Evolutionary conservation across 108 stramenopile genomes (phyloP).

Genomic region (Cyclostephanos invisitatus): DNA sequence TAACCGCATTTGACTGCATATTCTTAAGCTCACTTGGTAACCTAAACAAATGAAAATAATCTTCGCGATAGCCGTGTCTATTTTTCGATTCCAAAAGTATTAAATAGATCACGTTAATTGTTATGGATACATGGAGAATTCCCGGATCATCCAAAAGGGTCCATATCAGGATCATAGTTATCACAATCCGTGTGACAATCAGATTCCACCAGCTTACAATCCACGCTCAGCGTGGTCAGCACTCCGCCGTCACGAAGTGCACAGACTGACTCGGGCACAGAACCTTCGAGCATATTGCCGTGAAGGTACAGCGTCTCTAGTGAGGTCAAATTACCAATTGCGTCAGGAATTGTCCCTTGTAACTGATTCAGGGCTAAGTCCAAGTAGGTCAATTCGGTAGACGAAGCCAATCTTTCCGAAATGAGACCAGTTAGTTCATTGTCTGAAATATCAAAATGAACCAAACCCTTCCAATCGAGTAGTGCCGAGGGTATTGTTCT

Average conservation of each 20-base stretch:
- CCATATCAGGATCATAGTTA: constrained; percentile 15
- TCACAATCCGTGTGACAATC: constrained; percentile 31
- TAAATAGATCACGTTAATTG: neutral
- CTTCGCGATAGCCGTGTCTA: too few species aligned
- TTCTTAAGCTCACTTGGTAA: too few species aligned
- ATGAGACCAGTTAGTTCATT: constrained; percentile 29
- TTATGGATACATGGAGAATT: neutral
- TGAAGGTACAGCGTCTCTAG: constrained; percentile 56
- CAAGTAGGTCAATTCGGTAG: constrained; percentile 19
- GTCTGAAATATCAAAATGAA: constrained; percentile 27
- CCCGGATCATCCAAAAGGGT: constrained; percentile 8
- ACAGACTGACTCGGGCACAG: constrained; percentile 47
- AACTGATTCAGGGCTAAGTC: constrained; percentile 51
- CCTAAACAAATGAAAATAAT: too few species aligned
- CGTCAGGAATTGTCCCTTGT: constrained; percentile 53
- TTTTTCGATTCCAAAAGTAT: too few species aligned
- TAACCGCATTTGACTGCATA: too few species aligned
- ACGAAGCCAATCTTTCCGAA: constrained; percentile 25
- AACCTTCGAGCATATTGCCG: constrained; percentile 54
- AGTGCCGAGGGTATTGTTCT: constrained; percentile 15
- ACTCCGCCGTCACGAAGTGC: constrained; percentile 11
- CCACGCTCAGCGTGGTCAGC: constrained; percentile 17
- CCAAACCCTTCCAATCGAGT: constrained; percentile 12
- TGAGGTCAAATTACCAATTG: constrained; percentile 32
- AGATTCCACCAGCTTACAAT: constrained; percentile 29